phyloP scores from a whole-genome alignment of 2,329 filamentous ascomycete genomes.

The Neurospora sp. region DNA sequence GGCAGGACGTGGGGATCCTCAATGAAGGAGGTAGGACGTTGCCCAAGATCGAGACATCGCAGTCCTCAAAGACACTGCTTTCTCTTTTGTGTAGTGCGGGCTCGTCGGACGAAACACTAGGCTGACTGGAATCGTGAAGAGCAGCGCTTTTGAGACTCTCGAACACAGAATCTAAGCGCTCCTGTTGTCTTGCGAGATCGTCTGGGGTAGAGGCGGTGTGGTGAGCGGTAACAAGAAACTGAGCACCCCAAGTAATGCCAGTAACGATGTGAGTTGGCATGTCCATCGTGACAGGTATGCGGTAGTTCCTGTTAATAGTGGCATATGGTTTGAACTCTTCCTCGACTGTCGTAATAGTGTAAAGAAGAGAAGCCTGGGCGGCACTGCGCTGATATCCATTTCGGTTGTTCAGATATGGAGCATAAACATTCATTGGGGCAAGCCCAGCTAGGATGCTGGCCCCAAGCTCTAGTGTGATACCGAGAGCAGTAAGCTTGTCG shows the following conservation, averaged over 20 bases:
- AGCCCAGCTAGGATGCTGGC: neutral
- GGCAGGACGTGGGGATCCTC: neutral
- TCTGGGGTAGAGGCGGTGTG: slow-evolving; percentile 3
- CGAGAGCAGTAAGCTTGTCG: neutral
- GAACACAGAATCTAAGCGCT: neutral
- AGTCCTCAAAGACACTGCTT: neutral
- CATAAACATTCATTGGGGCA: neutral
- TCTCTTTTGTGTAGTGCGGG: neutral
- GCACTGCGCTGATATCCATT: neutral
- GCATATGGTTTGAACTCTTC: neutral
- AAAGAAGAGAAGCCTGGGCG: neutral
- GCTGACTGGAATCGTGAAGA: neutral
- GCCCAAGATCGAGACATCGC: neutral
- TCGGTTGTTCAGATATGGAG: neutral
- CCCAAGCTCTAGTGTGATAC: neutral
- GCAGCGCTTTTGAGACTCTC: neutral
- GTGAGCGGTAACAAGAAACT: neutral
- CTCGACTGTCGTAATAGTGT: neutral
- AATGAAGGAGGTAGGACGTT: neutral
- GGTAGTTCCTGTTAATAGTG: neutral
- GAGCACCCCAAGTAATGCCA: neutral
- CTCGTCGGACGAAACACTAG: neutral
- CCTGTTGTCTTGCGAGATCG: neutral
- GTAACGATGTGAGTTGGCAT: neutral
- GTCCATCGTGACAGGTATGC: accelerated